Evolutionary conservation across 2,329 filamentous ascomycete genomes (phyloP).

Genomic region (Sphaerulina vaccinii): DNA sequence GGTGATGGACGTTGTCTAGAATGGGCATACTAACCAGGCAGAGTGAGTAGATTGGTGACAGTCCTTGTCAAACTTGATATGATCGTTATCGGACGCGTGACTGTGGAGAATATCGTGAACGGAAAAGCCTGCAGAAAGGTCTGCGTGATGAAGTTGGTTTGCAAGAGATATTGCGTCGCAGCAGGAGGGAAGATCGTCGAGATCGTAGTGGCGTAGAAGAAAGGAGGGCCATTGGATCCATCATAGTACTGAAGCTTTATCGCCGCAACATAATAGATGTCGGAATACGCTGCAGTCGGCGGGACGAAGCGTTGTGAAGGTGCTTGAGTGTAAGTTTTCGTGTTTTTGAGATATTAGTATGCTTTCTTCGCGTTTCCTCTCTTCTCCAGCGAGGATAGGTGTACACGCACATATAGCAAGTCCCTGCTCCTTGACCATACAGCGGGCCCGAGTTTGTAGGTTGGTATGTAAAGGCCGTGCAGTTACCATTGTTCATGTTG

Average conservation of each 20-base stretch:
- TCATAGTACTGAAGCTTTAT: neutral
- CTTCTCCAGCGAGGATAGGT: too few species aligned
- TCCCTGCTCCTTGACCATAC: neutral
- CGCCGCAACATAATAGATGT: neutral
- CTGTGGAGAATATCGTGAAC: neutral
- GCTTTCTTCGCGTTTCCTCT: too few species aligned
- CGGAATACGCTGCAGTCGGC: too few species aligned
- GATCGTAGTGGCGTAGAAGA: neutral
- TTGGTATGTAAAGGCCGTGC: constrained; percentile 12
- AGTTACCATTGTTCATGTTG: neutral
- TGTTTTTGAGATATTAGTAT: neutral
- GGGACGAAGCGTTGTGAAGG: too few species aligned
- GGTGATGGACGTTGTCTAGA: too few species aligned
- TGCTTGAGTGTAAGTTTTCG: neutral
- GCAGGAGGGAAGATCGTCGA: neutral
- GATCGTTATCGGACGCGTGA: neutral
- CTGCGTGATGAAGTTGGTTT: neutral
- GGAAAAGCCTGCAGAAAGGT: neutral
- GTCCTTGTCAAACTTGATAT: neutral
- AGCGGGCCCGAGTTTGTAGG: neutral
- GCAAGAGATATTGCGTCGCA: neutral
- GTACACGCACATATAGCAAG: constrained; percentile 3
- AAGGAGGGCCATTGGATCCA: neutral
- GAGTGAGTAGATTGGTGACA: neutral
- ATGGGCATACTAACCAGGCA: constrained; percentile 5